phyloP scores from a whole-genome alignment of 495 filamentous ascomycete genomes.

The Evernia prunastri region DNA sequence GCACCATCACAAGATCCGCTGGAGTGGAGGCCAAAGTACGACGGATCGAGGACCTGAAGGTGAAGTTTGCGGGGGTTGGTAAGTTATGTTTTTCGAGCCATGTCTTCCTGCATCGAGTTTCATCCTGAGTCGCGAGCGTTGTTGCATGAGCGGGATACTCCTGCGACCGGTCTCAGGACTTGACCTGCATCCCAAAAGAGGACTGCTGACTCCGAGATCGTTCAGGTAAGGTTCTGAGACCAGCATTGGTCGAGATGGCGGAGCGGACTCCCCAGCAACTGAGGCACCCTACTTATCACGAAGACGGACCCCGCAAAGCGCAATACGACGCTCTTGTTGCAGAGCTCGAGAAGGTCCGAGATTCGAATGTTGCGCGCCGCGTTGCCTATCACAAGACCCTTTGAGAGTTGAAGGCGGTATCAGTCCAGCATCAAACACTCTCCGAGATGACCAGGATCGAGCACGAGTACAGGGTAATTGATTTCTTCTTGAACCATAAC shows the following conservation, averaged over 20 bases:
- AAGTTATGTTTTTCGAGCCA: no score
- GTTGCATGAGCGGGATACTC: no score
- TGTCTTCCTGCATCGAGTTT: no score
- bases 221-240: background rate
- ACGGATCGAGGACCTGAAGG: background rate
- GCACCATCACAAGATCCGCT: background rate
- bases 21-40: background rate
- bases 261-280: background rate
- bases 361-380: background rate
- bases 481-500: background rate
- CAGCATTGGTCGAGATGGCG: background rate
- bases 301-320: background rate
- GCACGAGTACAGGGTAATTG: background rate
- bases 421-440: background rate
- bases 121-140: no score
- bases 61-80: background rate
- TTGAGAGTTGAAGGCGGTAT: background rate
- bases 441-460: background rate
- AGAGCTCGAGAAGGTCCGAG: background rate
- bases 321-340: background rate
- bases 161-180: no score
- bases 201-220: no score
- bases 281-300: background rate
- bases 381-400: background rate
- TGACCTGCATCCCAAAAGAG: no score